These are phyloP conservation scores for Xylona heveae DNA, from an alignment of 495 filamentous ascomycete species.

Conservation along the genomic window DNA sequence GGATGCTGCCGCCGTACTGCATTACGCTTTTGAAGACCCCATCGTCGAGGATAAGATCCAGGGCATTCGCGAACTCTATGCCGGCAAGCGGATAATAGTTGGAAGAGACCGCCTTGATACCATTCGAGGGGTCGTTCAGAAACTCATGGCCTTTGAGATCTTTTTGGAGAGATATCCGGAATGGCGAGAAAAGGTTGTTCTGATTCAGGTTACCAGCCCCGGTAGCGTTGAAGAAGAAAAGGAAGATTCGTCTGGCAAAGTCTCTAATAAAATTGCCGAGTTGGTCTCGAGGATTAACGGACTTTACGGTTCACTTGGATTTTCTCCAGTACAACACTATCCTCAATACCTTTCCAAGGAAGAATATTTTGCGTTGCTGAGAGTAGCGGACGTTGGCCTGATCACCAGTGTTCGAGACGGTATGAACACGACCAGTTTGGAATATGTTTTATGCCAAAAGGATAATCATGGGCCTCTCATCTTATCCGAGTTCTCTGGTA, in stretches of 20 bases:
- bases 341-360: conserved; percentile 69
- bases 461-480: conserved; percentile 69
- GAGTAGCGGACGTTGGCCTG: conserved; percentile 68
- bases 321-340: conserved; percentile 77
- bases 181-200: conserved; percentile 77
- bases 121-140: conserved; percentile 76
- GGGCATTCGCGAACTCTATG: conserved; percentile 48
- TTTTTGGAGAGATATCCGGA: conserved; percentile 75
- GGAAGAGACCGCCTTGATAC: conserved; percentile 83
- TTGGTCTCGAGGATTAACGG: conserved; percentile 81
- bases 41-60: conserved; percentile 44
- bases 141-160: conserved; percentile 76
- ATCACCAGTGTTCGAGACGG: conserved; percentile 87
- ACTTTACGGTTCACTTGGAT: conserved; percentile 62
- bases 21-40: conserved; percentile 42
- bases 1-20: conserved; percentile 48
- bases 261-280: conserved; percentile 67
- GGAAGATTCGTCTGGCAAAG: conserved; percentile 44
- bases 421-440: conserved; percentile 90
- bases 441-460: conserved; percentile 82
- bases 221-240: conserved; percentile 52
- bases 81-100: conserved; percentile 75
- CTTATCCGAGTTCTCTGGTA: conserved; percentile 87
- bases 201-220: conserved; percentile 86
- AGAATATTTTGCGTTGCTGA: conserved; percentile 80